Evolutionary conservation across 169 alveolate genomes (phyloP).

Genomic region (Eimeria falciformis): DNA sequence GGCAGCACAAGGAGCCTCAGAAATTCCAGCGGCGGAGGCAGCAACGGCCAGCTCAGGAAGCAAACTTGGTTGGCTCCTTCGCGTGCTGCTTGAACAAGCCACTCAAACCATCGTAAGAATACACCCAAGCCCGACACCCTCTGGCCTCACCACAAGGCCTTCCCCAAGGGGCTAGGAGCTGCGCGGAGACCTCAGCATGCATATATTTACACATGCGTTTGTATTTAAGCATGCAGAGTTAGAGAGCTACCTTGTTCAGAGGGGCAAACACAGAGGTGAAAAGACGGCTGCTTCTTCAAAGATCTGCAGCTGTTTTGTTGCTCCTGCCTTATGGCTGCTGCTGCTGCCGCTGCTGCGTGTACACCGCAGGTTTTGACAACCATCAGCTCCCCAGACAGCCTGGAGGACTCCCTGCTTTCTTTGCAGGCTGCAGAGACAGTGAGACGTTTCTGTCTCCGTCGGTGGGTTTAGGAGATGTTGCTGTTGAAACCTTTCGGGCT

Average conservation of each 20-base stretch:
- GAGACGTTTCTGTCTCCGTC: neutral
- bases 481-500: neutral
- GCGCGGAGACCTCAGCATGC: no score
- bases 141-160: neutral
- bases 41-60: neutral
- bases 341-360: conserved; percentile 16
- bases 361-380: conserved; percentile 2
- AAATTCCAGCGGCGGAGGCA: neutral
- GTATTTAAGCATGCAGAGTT: no score
- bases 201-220: no score
- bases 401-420: conserved; percentile 3
- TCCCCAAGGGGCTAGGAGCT: no score
- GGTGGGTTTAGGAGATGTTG: neutral
- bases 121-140: conserved; percentile 33
- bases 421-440: conserved; percentile 29
- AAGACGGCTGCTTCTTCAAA: no score
- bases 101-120: conserved; percentile 16
- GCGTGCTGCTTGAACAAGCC: conserved; percentile 37
- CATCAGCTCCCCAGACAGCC: conserved; percentile 8
- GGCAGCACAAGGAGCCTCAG: conserved; percentile 11
- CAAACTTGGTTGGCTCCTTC: conserved; percentile 29
- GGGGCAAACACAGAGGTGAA: no score
- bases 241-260: no score
- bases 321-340: conserved; percentile 12
- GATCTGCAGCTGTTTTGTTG: conserved; percentile 6